Base-by-base conservation (phyloP, 2,329 filamentous ascomycete genomes). In the Exophiala xenobiotica region DNA sequence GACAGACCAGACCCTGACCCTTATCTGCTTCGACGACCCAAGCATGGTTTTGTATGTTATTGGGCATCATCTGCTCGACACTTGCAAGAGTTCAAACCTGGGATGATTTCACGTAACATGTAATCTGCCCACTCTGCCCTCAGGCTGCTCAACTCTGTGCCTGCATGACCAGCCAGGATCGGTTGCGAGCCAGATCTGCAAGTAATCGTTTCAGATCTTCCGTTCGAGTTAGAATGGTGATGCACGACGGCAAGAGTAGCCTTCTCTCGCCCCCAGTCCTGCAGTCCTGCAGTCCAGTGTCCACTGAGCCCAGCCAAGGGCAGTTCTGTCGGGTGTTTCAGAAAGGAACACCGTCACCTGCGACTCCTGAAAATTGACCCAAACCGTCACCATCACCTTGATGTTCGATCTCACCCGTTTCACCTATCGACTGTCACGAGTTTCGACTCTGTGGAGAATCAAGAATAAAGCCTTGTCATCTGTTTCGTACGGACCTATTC, bases 1-100 rank as follows among this genome's bases (percentile, higher is more conserved):
- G 26, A 48, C 39, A 48, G 44, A 48, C 50, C 44, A 11, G 14
- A 45, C 24, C 44, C 44, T 39, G 44, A 48, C 50, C 43, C 18
- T 14, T 35, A n/a, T n/a, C n/a, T n/a, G n/a, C n/a, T n/a, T n/a
- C n/a, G n/a, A n/a, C n/a, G n/a, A n/a, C n/a, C n/a, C n/a, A n/a
- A n/a, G n/a, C n/a, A n/a, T n/a, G n/a, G n/a, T n/a, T n/a, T n/a
- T n/a, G n/a, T n/a, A n/a, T n/a, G n/a, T n/a, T n/a, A n/a, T n/a
- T n/a, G n/a, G n/a, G n/a, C n/a, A n/a, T n/a, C n/a, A n/a, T n/a
- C n/a, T n/a, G n/a, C n/a, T n/a, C n/a, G n/a, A n/a, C n/a, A n/a
- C n/a, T n/a, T n/a, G n/a, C n/a, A n/a, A n/a, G n/a, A n/a, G n/a
- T n/a, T n/a, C n/a, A n/a, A n/a, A n/a, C n/a, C n/a, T n/a, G n/a